Percentiles rank a stretch among this genome's conserved stretches.
Evolutionary conservation across 1,284 basidiomycete genomes (phyloP).

Genomic region (Leccinum pachyderme): DNA sequence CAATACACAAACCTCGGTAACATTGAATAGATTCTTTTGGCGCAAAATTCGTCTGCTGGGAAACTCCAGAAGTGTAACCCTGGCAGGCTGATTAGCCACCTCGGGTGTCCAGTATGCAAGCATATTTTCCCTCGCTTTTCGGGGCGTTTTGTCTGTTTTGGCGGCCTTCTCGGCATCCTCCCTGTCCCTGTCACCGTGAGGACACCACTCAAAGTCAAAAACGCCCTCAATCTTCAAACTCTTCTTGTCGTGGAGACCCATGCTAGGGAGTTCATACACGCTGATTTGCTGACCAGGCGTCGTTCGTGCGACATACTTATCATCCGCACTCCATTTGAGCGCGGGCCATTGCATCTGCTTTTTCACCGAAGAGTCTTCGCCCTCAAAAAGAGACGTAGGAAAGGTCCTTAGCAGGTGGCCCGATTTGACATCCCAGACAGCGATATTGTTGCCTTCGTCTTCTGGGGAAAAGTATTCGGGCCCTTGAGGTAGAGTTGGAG

Average conservation of each 20-base stretch:
- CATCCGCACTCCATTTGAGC: conserved; percentile 98
- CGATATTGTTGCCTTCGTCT: conserved; percentile 96
- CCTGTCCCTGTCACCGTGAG: conserved; percentile 85
- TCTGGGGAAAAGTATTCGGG: conserved; percentile 88
- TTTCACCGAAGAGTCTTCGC: conserved; percentile 58
- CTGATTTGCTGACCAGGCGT: conserved; percentile 92
- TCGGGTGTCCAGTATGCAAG: conserved; percentile 98
- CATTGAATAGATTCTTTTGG: conserved; percentile 98
- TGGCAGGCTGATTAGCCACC: conserved; percentile 93
- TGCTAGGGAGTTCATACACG: conserved; percentile 92
- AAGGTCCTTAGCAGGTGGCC: conserved; percentile 93
- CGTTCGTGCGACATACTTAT: conserved; percentile 86
- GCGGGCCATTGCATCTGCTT: conserved; percentile 92
- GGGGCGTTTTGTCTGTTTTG: conserved; percentile 48
- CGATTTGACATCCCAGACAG: conserved; percentile 97
- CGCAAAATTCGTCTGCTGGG: conserved; percentile 85
- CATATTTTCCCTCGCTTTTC: conserved; percentile 86
- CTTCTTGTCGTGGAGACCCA: conserved; percentile 97
- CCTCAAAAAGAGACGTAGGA: conserved; percentile 61
- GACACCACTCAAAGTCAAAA: conserved; percentile 99
- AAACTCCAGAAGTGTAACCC: conserved; percentile 90
- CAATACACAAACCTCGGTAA: conserved; percentile 76
- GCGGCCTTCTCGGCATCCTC: conserved; percentile 68
- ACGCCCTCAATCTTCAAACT: conserved; percentile 98
- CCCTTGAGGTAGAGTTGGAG: conserved; percentile 78